Percentiles rank a stretch among this genome's conserved stretches.
These are phyloP conservation scores for Ceratobasidium sp. DNA, from an alignment of 1,284 basidiomycete genomes.

Conservation along the genomic window DNA sequence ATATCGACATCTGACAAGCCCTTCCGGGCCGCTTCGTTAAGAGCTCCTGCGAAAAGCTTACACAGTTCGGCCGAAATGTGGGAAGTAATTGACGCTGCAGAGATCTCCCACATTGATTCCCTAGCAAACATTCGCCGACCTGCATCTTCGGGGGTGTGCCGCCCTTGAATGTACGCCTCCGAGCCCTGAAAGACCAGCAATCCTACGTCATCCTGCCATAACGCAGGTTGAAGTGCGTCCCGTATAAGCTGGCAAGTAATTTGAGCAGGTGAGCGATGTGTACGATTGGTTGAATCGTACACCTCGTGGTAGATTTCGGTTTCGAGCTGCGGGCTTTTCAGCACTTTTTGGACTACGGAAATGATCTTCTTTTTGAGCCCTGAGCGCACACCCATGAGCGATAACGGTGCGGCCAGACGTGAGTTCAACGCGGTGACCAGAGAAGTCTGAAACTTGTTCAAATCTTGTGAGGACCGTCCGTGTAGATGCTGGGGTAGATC, in stretches of 20 bases:
- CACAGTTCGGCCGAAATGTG: background rate
- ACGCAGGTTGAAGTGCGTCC: background rate
- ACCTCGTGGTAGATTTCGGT: background rate
- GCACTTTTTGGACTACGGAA: background rate
- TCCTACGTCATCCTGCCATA: slow-evolving; percentile 2
- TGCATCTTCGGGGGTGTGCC: background rate
- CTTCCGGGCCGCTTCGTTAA: background rate
- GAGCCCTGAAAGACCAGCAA: background rate
- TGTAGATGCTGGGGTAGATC: background rate
- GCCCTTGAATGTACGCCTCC: background rate
- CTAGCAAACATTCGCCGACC: background rate
- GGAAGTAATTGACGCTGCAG: background rate
- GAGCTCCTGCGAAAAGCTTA: background rate
- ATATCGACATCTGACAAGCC: background rate
- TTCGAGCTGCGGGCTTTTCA: background rate
- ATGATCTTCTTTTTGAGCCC: background rate
- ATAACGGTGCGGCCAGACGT: background rate
- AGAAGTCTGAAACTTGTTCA: background rate
- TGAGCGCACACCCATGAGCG: background rate
- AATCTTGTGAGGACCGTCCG: background rate
- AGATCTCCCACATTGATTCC: background rate
- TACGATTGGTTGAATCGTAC: background rate
- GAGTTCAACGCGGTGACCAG: background rate
- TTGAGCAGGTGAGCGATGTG: background rate
- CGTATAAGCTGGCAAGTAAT: background rate